Conservation (phyloP, 176 grass and related monocot species). For the Lolium rigidum region DNA sequence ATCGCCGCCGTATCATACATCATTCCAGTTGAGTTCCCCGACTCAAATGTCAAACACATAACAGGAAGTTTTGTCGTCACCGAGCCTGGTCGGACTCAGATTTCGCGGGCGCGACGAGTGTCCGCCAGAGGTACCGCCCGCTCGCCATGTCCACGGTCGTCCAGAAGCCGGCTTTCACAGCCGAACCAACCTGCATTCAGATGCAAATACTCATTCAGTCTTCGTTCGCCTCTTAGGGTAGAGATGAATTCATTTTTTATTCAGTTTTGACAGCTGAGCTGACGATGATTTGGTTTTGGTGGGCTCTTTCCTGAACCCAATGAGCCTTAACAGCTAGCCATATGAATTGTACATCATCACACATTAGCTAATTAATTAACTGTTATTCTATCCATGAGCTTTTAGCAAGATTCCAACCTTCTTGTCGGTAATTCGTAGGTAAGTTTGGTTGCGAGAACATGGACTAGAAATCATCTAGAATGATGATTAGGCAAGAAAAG, state of each 20-base stretch:
- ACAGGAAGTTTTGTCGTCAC: conserved; percentile 33
- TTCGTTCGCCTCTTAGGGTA: not conserved
- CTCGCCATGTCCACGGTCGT: conserved; percentile 92
- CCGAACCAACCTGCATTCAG: conserved; percentile 70
- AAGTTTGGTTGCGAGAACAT: not conserved
- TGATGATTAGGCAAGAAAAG: not conserved
- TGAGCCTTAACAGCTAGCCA: not conserved
- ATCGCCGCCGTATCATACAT: not conserved
- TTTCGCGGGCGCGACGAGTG: conserved; percentile 45
- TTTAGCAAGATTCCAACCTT: not conserved
- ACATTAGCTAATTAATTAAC: not conserved
- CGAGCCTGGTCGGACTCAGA: conserved; percentile 48
- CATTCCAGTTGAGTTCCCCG: not conserved
- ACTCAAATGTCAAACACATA: not conserved
- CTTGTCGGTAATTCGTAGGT: not conserved
- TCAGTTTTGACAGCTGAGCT: too few species aligned
- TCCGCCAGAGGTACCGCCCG: conserved; percentile 82
- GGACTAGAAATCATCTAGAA: not conserved
- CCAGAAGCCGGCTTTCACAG: conserved; percentile 78
- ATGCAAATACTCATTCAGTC: conserved; percentile 15
- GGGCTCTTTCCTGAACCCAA: not conserved
- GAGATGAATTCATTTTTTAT: not conserved
- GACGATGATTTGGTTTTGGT: not conserved
- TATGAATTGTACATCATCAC: not conserved
- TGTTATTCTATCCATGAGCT: not conserved